A percentile compares a stretch with the other conserved stretches of the same genome.
Conservation (phyloP, 441 rosid species). For the Manihot esculenta region DNA sequence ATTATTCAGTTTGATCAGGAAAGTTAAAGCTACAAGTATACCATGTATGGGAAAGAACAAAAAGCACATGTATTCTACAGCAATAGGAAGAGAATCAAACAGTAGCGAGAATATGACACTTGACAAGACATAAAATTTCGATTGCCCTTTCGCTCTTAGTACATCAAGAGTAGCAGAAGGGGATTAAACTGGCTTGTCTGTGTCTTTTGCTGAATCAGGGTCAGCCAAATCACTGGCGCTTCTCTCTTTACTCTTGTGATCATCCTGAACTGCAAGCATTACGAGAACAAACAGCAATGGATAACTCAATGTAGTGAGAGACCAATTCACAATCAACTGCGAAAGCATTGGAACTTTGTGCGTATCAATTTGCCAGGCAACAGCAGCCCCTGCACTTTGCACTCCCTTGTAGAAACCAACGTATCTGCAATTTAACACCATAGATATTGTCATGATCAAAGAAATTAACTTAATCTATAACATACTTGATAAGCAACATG, state of each 20-base stretch:
- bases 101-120: neutral
- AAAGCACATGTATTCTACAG: neutral
- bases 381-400: conserved; percentile 66
- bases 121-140: neutral
- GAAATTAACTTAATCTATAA: neutral
- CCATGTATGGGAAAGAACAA: too few relatives aligned
- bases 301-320: conserved; percentile 52
- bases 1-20: neutral
- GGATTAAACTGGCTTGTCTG: conserved; percentile 10
- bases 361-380: conserved; percentile 65
- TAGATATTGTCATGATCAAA: neutral
- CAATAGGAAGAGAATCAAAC: neutral
- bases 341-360: conserved; percentile 38
- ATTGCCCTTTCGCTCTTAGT: neutral
- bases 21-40: neutral
- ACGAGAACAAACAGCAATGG: conserved; percentile 46
- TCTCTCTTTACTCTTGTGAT: conserved; percentile 17
- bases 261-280: conserved; percentile 48
- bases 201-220: neutral
- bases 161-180: neutral
- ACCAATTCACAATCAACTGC: conserved; percentile 52
- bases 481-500: neutral
- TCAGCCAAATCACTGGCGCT: neutral
- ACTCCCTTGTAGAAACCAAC: conserved; percentile 67
- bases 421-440: conserved; percentile 37